Conservation (phyloP, 768 basidiomycete genomes). For the Podaxis mareebaensis region DNA sequence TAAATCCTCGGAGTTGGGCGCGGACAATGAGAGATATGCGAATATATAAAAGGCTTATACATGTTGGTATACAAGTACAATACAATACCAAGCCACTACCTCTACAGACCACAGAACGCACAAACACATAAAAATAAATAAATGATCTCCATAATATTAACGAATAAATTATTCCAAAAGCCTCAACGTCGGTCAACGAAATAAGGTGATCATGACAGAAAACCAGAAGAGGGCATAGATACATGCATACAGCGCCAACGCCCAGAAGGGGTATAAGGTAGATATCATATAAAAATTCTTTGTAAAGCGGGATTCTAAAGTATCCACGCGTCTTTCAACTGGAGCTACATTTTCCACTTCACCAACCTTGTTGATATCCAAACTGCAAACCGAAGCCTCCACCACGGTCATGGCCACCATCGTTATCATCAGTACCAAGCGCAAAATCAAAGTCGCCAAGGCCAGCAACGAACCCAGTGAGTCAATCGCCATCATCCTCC, state of each 20-base stretch:
- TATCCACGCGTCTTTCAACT: neutral
- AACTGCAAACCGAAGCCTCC: neutral
- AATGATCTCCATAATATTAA: neutral
- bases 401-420: neutral
- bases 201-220: neutral
- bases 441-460: neutral
- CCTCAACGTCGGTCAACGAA: neutral
- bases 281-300: neutral
- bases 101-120: neutral
- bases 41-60: neutral
- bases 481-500: conserved; percentile 14
- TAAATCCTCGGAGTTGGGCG: too few species aligned
- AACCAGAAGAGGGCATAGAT: neutral
- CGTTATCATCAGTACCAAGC: neutral
- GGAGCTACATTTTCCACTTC: neutral
- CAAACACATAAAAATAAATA: neutral
- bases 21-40: neutral
- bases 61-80: neutral
- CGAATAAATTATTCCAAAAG: neutral
- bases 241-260: neutral
- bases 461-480: neutral
- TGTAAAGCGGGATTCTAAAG: neutral
- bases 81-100: neutral
- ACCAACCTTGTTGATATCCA: neutral
- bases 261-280: neutral